Conservation (phyloP, 208 protist species). For the Acanthamoeba divionensis region DNA sequence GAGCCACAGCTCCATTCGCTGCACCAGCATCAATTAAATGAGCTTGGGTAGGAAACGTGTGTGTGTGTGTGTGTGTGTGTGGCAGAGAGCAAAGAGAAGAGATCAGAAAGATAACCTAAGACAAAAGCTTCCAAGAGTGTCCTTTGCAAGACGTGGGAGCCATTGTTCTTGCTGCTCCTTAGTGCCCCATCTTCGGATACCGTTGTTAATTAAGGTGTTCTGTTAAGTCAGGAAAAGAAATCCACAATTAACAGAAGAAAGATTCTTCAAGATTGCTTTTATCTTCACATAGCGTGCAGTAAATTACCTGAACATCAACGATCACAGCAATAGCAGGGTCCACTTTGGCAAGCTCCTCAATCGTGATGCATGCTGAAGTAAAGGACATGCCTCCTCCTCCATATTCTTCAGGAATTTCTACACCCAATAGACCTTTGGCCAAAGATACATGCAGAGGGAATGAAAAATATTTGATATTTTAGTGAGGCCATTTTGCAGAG, state of each 20-base stretch:
- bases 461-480: neutral
- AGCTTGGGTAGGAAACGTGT: too few relatives aligned
- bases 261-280: too few relatives aligned
- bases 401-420: constrained; percentile 66
- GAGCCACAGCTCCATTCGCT: constrained; percentile 76
- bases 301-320: constrained; percentile 65
- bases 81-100: too few relatives aligned
- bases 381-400: constrained; percentile 67
- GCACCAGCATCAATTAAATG: neutral
- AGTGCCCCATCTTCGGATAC: constrained; percentile 73
- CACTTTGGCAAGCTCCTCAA: constrained; percentile 75
- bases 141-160: constrained; percentile 84
- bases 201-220: constrained; percentile 74
- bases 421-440: constrained; percentile 69
- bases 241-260: neutral
- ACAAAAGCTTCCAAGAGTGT: constrained; percentile 64
- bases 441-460: neutral
- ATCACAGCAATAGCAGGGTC: constrained; percentile 67
- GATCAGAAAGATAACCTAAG: neutral
- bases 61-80: too few relatives aligned
- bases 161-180: constrained; percentile 85
- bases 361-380: constrained; percentile 63
- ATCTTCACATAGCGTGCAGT: constrained; percentile 25
- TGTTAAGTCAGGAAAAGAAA: constrained; percentile 27
- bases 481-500: neutral